Evolutionary conservation across 805 yeast genomes (phyloP).

Genomic region (Zygosaccharomyces gambellarensis): DNA sequence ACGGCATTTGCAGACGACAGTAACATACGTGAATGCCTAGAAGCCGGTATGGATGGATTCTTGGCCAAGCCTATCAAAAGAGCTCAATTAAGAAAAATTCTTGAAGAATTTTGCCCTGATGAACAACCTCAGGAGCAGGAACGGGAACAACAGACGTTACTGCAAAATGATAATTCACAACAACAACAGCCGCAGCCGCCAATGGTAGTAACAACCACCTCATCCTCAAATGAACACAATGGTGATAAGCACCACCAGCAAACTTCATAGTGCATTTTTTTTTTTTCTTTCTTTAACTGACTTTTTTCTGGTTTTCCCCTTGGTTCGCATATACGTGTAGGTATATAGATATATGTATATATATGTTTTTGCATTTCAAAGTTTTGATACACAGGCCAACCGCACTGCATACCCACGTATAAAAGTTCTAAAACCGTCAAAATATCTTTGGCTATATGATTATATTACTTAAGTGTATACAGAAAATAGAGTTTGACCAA

Average conservation of each 20-base stretch:
- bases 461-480: conserved; percentile 15
- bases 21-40: conserved; percentile 77
- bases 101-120: conserved; percentile 32
- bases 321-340: no score
- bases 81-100: conserved; percentile 55
- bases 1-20: conserved; percentile 95
- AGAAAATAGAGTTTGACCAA: conserved; percentile 13
- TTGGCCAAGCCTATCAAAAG: conserved; percentile 83
- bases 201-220: background rate
- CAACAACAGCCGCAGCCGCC: background rate
- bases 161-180: background rate
- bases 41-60: conserved; percentile 91
- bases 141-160: background rate
- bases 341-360: background rate
- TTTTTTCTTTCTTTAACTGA: no score
- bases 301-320: no score
- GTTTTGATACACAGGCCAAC: background rate
- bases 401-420: background rate
- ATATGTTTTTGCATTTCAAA: background rate
- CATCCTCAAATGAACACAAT: background rate
- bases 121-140: background rate
- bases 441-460: conserved; percentile 14
- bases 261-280: background rate
- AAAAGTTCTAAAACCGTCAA: conserved; percentile 8
- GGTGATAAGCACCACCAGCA: background rate